A percentile compares a stretch with the other conserved stretches of the same genome.
phyloP scores from a whole-genome alignment of 2,329 filamentous ascomycete genomes.

The Epichloe scottii region DNA sequence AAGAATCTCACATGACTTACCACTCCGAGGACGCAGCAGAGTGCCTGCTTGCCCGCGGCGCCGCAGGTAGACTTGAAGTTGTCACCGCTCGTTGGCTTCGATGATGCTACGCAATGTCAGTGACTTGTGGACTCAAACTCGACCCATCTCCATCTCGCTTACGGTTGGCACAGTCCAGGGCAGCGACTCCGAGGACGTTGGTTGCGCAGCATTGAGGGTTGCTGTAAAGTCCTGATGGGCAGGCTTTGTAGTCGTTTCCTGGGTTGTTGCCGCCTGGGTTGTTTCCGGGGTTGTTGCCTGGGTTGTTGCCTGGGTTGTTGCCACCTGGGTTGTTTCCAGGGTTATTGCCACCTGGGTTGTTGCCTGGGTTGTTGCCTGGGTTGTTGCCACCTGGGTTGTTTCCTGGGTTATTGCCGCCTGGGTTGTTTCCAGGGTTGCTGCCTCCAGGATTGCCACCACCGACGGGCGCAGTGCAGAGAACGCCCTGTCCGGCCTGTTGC shows the following conservation, averaged over 20 bases:
- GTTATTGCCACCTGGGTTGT: neutral
- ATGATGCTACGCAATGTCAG: neutral
- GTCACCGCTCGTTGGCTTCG: neutral
- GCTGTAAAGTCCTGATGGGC: constrained; percentile 12
- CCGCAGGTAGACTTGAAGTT: constrained; percentile 5
- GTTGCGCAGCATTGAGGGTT: constrained; percentile 34
- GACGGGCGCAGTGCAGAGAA: no score
- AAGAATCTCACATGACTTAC: neutral
- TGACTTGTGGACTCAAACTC: neutral
- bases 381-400: neutral
- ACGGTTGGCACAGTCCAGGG: constrained; percentile 28
- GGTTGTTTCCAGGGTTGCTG: neutral
- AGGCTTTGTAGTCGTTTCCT: constrained; percentile 5
- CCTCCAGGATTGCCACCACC: neutral
- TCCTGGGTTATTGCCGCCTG: no score
- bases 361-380: neutral
- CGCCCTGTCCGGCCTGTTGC: no score
- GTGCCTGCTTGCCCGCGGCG: neutral
- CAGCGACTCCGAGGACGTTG: constrained; percentile 33
- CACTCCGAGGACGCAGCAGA: constrained; percentile 8
- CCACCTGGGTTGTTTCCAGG: neutral
- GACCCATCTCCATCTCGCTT: neutral
- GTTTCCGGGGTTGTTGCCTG: constrained; percentile 1
- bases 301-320: neutral
- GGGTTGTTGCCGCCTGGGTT: constrained; percentile 3